Conservation (phyloP, 352 stramenopile genomes). For the Phytophthora megakarya region DNA sequence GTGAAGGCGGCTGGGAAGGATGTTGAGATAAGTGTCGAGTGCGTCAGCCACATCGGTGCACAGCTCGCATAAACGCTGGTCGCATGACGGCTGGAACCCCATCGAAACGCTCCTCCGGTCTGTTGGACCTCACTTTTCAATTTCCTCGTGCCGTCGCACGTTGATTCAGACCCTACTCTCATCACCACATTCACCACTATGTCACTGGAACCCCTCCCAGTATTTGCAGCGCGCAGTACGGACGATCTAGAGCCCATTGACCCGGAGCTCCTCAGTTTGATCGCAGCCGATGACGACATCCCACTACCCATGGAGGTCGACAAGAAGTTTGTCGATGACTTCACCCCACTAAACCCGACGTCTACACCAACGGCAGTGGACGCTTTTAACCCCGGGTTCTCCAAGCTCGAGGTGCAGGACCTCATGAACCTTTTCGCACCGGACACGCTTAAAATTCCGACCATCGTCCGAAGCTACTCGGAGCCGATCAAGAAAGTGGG, state of each 20-base stretch:
- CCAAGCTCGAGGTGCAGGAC: slow-evolving; percentile 40
- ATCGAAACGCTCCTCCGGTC: slow-evolving; percentile 17
- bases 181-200: slow-evolving; percentile 15
- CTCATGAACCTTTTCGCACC: slow-evolving; percentile 44
- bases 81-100: slow-evolving; percentile 8
- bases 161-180: slow-evolving; percentile 23
- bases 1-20: slow-evolving; percentile 33
- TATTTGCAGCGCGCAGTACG: slow-evolving; percentile 27
- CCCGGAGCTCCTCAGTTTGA: slow-evolving; percentile 38
- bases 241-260: slow-evolving; percentile 44
- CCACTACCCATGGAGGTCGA: slow-evolving; percentile 13
- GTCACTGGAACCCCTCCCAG: slow-evolving; percentile 43
- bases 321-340: slow-evolving; percentile 34
- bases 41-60: slow-evolving; percentile 18
- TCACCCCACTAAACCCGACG: slow-evolving; percentile 38
- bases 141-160: slow-evolving; percentile 38
- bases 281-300: slow-evolving; percentile 35
- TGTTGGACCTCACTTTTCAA: slow-evolving; percentile 31
- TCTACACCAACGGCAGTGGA: slow-evolving; percentile 45
- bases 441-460: slow-evolving; percentile 24
- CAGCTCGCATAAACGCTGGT: slow-evolving; percentile 16
- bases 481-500: slow-evolving; percentile 37
- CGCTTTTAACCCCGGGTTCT: slow-evolving; percentile 40
- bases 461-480: slow-evolving; percentile 27
- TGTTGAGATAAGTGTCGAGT: slow-evolving; percentile 35